Evolutionary conservation across 1,284 basidiomycete genomes (phyloP).

Genomic region (Cryptococcus amylolentus): DNA sequence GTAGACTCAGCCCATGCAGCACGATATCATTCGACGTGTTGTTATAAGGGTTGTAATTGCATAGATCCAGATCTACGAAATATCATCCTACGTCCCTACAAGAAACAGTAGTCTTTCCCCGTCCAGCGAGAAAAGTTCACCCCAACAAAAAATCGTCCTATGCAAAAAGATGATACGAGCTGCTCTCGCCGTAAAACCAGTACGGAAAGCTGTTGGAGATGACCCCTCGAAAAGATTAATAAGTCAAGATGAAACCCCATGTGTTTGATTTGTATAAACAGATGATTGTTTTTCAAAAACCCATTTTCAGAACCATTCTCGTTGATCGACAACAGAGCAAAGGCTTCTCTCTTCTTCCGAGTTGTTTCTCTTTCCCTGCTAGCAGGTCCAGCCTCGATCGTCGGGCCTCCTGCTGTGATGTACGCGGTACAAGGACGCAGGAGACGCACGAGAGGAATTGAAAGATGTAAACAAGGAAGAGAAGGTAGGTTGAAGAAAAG

Average conservation of each 20-base stretch:
- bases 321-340: too few species aligned
- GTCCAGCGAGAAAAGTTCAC: too few species aligned
- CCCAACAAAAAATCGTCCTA: too few species aligned
- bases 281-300: too few species aligned
- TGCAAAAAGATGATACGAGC: too few species aligned
- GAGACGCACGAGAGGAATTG: background rate
- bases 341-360: background rate
- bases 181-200: background rate
- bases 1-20: background rate
- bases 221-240: background rate
- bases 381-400: background rate
- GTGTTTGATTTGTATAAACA: too few species aligned
- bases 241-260: background rate
- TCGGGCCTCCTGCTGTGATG: background rate
- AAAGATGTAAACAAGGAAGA: background rate
- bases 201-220: background rate
- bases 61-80: constrained; percentile 4
- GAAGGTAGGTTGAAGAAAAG: background rate
- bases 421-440: background rate
- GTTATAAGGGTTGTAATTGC: background rate
- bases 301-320: background rate
- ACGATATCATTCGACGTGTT: too few species aligned
- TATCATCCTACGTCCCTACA: background rate
- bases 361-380: background rate
- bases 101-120: background rate